phyloP scores from a whole-genome alignment of 495 filamentous ascomycete genomes.

The Cudoniella acicularis region DNA sequence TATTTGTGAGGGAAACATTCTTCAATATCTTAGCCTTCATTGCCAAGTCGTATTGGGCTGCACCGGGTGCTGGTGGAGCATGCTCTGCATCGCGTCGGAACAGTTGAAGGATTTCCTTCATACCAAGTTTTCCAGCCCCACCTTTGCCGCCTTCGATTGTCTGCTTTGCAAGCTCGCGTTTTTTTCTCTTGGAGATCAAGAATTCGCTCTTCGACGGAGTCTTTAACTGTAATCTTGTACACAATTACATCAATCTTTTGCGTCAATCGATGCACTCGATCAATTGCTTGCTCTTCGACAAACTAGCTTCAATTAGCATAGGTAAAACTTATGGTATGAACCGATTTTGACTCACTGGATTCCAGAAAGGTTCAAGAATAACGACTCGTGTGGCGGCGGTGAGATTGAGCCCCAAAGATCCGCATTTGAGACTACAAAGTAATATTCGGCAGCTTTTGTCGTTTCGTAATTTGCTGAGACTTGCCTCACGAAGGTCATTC shows the following conservation, averaged over 20 bases:
- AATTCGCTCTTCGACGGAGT: slow-evolving; percentile 89
- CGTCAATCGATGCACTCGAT: slow-evolving; percentile 93
- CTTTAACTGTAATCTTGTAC: slow-evolving; percentile 82
- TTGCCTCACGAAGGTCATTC: slow-evolving; percentile 88
- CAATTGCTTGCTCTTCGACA: slow-evolving; percentile 97
- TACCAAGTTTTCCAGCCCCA: slow-evolving; percentile 72
- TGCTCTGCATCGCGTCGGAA: slow-evolving; percentile 74
- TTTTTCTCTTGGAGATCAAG: slow-evolving; percentile 88
- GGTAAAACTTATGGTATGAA: not conserved
- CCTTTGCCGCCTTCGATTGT: slow-evolving; percentile 70
- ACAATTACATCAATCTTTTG: slow-evolving; percentile 92
- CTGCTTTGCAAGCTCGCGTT: slow-evolving; percentile 78
- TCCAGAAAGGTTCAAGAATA: slow-evolving; percentile 98
- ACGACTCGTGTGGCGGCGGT: slow-evolving; percentile 91
- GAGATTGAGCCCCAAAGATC: slow-evolving; percentile 87
- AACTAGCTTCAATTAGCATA: slow-evolving; percentile 48
- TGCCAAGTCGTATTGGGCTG: slow-evolving; percentile 13
- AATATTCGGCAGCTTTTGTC: slow-evolving; percentile 70
- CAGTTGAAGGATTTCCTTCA: slow-evolving; percentile 89
- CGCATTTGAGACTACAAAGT: slow-evolving; percentile 90
- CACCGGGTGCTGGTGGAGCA: slow-evolving; percentile 1
- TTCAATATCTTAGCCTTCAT: slow-evolving; percentile 22
- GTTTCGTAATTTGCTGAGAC: slow-evolving; percentile 64
- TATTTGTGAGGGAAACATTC: slow-evolving; percentile 1
- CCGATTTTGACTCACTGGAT: slow-evolving; percentile 60